Evolutionary conservation across 257 asterid species (phyloP), one percentile per base, ranked within the genome.

Genomic region (Plectranthus barbatus): DNA sequence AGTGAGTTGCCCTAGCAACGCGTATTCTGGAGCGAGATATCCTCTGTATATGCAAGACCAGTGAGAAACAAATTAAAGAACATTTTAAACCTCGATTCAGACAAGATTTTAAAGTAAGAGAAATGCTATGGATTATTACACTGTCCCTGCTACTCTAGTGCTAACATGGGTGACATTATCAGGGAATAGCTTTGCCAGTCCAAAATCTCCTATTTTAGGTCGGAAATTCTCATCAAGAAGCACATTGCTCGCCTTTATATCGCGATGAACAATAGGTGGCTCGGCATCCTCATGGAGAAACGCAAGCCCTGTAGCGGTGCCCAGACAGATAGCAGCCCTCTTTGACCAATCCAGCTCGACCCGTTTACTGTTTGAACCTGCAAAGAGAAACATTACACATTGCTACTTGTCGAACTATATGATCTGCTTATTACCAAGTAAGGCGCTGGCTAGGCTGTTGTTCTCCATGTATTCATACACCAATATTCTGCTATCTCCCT

Each of bases 71-170:
- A 17, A 58, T 3, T 31, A 41, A 41, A 24, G 8, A 13, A 0
- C 17, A 4, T 15, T 15, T 2, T 17, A 5, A 11, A 4, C 9
- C 2, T 3, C 4, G 46, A 42, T 41, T 24, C 24, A 60, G 14
- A 40, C 40, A 20, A 37, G 50, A 33, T 11, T 56, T 44, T 10
- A 18, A 56, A 44, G 46, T 19, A 24, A n/a, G 58, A 1, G 47
- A 11, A 65, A 26, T 10, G 17, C 8, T 4, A 56, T 26, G 45
- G n/a, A 2, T n/a, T 54, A 67, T 73, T 79, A 90, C 97, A 83
- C 64, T 47, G 97, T 90, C 67, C 97, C 97, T n/a, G 95, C 97
- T 41, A 90, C 95, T 61, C 95, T 66, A 40, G 97, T 90, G 77
- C 94, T 90, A 45, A 90, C 83, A 41, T 90, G 97, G 10, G 97